Conservation (phyloP, 495 filamentous ascomycete genomes). For the Penicillium coprophilum region DNA sequence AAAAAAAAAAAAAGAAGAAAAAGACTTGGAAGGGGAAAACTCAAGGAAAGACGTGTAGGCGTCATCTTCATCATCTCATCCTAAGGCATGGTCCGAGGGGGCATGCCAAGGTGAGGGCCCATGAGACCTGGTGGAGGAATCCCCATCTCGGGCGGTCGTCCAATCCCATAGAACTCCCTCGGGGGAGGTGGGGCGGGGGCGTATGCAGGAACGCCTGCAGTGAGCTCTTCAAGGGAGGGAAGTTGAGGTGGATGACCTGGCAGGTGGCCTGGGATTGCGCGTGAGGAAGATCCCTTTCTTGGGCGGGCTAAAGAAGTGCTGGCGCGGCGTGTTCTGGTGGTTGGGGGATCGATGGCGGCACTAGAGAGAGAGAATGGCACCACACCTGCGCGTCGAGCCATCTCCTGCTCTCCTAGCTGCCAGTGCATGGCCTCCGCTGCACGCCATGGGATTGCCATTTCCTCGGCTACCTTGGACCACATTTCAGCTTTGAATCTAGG, state of each 20-base stretch:
- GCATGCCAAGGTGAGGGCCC: slow-evolving; percentile 37
- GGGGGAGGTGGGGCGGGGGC: slow-evolving; percentile 40
- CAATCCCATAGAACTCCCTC: slow-evolving; percentile 42
- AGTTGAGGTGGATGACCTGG: slow-evolving; percentile 41
- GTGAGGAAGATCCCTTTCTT: slow-evolving; percentile 43
- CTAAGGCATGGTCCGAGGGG: slow-evolving; percentile 45
- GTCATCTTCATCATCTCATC: slow-evolving; percentile 30
- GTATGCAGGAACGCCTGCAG: slow-evolving; percentile 48
- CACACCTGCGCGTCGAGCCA: slow-evolving; percentile 85
- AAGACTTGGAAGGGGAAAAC: slow-evolving; percentile 4
- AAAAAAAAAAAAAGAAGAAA: slow-evolving; percentile 14
- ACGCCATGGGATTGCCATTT: slow-evolving; percentile 96
- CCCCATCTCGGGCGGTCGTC: slow-evolving; percentile 35
- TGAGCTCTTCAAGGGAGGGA: slow-evolving; percentile 47
- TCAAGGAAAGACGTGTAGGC: slow-evolving; percentile 26
- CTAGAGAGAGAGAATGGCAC: slow-evolving; percentile 73
- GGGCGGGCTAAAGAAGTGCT: slow-evolving; percentile 47
- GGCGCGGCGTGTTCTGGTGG: slow-evolving; percentile 43
- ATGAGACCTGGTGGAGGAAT: slow-evolving; percentile 33
- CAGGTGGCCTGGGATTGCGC: slow-evolving; percentile 33
- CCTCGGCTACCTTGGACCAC: slow-evolving; percentile 90
- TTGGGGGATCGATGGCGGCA: slow-evolving; percentile 55
- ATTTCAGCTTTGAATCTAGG: slow-evolving; percentile 92
- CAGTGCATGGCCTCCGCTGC: slow-evolving; percentile 98
- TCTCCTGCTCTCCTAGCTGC: slow-evolving; percentile 90